Evolutionary conservation across 306 rosid species (phyloP), one percentile per base, ranked within the genome.

Genomic region (Quercus bicolor): DNA sequence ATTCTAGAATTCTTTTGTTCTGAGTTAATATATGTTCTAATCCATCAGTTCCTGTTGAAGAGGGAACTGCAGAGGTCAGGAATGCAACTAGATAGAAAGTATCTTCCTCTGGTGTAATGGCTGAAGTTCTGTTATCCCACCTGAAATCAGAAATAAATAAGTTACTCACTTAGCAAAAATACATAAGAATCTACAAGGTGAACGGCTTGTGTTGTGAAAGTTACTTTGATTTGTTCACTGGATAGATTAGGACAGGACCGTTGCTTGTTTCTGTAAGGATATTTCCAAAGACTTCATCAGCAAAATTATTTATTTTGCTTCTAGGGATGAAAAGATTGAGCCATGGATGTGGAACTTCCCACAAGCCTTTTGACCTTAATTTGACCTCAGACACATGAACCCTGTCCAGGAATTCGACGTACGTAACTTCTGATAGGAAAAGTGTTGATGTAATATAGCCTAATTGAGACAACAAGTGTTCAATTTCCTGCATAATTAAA

Each of bases 281-380:
- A 72, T 90, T 86, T 79, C 98, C 98, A 51, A 95, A 95, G 77
- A 95, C 97, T 9, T 74, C 85, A 85, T 83, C 79, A 56, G 97
- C 97, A 79, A 95, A 95, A 33, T 62, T 72, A 68, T 91, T 87
- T 77, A 95, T 91, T 78, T 91, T 88, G 90, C 96, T 93, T 81
- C 84, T 86, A 7, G 99, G 99, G 75, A 95, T 80, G 15, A 95
- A 86, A 81, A 95, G 97, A 88, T 95, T 95, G 86, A 95, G 98
- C 99, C 99, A 95, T 24, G 99, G 99, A 70, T 95, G 99, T 73
- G 98, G 98, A 85, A 95, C 87, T 70, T 95, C 97, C 99, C 99
- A 95, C 84, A 92, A 82, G 54, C 92, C 97, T 83, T 90, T 93
- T 80, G 98, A 90, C 75, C 97, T 88, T 85, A 95, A 77, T 84